These are phyloP conservation scores for Leishmania mexicana DNA, from an alignment of 208 protist genomes.

Conservation along the genomic window DNA sequence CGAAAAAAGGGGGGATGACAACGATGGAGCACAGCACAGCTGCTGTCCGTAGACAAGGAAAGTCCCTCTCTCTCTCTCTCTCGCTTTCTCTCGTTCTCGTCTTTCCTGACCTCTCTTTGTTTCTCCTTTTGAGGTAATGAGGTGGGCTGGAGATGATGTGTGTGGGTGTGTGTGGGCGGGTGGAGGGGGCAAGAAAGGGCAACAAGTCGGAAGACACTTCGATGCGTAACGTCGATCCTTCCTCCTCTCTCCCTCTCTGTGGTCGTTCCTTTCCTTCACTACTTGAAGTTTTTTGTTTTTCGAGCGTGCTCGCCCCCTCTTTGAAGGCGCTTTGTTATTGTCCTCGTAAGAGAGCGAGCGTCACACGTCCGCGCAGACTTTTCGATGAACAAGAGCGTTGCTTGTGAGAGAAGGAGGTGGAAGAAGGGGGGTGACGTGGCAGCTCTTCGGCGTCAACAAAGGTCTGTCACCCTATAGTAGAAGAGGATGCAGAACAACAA, in stretches of 20 bases:
- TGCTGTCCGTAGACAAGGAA: neutral
- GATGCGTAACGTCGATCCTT: neutral
- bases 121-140: neutral
- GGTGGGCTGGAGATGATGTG: neutral
- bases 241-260: neutral
- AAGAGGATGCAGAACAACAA: neutral
- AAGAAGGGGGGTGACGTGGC: neutral
- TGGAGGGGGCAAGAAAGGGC: too few relatives aligned
- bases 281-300: neutral
- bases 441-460: neutral
- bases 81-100: neutral
- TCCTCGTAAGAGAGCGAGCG: neutral
- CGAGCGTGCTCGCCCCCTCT: neutral
- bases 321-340: neutral
- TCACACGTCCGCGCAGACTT: neutral
- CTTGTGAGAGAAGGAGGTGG: neutral
- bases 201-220: neutral
- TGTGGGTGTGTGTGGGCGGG: too few relatives aligned
- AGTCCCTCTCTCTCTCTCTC: neutral
- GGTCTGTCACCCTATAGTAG: neutral
- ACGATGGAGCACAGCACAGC: neutral
- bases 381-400: neutral
- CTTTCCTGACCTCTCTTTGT: too few relatives aligned
- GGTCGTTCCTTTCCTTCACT: neutral
- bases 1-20: neutral